Evolutionary conservation across 1,284 basidiomycete genomes (phyloP).

Genomic region (Trametes sp.): DNA sequence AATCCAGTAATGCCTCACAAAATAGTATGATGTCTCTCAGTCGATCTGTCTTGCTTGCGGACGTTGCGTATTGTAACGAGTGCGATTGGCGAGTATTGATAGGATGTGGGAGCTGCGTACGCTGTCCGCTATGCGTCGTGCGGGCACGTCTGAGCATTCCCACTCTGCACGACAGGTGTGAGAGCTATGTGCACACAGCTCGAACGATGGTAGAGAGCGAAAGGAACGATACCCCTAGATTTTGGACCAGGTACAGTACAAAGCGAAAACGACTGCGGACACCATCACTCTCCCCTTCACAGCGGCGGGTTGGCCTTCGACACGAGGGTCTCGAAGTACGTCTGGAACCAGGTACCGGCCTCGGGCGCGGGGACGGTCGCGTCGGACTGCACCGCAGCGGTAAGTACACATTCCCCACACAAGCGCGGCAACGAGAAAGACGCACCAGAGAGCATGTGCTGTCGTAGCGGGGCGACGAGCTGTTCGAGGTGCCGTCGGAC

Average conservation of each 20-base stretch:
- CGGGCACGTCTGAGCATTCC: neutral
- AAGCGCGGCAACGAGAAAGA: neutral
- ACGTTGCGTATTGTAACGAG: neutral
- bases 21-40: neutral
- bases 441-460: slow-evolving; percentile 58
- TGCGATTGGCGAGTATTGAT: slow-evolving; percentile 9
- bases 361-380: slow-evolving; percentile 64
- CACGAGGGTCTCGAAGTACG: slow-evolving; percentile 64
- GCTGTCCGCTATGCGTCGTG: neutral
- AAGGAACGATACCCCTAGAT: slow-evolving; percentile 19
- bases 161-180: neutral
- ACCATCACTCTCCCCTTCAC: slow-evolving; percentile 38
- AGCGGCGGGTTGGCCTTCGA: slow-evolving; percentile 61
- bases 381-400: slow-evolving; percentile 48
- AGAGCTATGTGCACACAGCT: neutral
- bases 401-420: neutral
- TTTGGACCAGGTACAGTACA: slow-evolving; percentile 26
- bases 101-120: neutral
- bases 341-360: slow-evolving; percentile 72
- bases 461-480: slow-evolving; percentile 64
- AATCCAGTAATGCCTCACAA: slow-evolving; percentile 28
- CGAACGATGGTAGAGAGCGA: slow-evolving; percentile 1
- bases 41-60: too few relatives aligned
- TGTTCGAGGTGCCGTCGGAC: slow-evolving; percentile 69
- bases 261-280: slow-evolving; percentile 12